A percentile compares a stretch with the other conserved stretches of the same genome.
Evolutionary conservation across 163 green algal species (phyloP).

Genomic region (Scenedesmus sp.): DNA sequence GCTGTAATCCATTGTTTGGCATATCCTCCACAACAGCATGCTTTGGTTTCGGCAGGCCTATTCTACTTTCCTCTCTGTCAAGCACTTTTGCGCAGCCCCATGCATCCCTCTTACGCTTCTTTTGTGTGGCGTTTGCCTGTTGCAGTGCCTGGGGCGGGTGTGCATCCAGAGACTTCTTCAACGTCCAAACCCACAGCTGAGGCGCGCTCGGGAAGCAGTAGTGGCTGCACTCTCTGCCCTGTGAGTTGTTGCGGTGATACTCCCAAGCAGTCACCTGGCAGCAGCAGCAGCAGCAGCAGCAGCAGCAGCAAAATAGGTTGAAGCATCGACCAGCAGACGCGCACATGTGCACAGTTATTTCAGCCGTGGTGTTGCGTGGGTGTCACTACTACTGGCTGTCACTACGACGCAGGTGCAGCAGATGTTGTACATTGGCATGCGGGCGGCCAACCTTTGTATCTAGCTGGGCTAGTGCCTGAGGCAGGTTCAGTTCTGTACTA

Average conservation of each 20-base stretch:
- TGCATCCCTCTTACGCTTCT: not conserved
- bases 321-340: no score
- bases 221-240: constrained; percentile 54
- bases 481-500: no score
- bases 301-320: not conserved
- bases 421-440: no score
- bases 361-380: no score
- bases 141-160: not conserved
- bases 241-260: constrained; percentile 40
- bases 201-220: constrained; percentile 43
- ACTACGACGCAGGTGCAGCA: no score
- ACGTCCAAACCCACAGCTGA: constrained; percentile 46
- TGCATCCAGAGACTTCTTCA: not conserved
- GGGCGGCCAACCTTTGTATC: no score
- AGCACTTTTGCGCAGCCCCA: constrained; percentile 33
- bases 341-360: not conserved
- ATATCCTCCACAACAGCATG: not conserved
- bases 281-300: not conserved
- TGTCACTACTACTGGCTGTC: no score
- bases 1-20: not conserved
- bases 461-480: no score
- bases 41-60: constrained; percentile 11
- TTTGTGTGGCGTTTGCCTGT: not conserved
- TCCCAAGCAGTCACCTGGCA: constrained; percentile 2
- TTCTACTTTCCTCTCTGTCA: constrained; percentile 35